Base-by-base conservation (phyloP, 441 rosid genomes). In the California macrophylla region DNA sequence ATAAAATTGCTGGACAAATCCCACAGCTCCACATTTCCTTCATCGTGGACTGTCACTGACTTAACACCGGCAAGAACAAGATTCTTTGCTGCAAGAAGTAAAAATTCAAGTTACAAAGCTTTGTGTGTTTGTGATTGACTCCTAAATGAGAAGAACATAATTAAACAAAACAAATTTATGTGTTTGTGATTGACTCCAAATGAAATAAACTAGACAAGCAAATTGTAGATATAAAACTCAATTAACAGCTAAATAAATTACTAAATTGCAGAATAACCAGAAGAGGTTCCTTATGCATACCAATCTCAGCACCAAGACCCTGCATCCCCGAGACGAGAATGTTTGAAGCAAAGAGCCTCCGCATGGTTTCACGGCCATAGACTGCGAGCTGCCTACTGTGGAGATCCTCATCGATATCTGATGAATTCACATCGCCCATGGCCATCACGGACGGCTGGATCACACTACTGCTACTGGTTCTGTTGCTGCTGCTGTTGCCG, bases 301-400 rank as follows among this genome's bases (percentile, higher is more conserved):
- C 97, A 60, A 92, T 88, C 86, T 92, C 97, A 1, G 87, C 96
- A 6, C 96, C 97, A 2, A 92, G 90, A 54, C 96, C 97, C 72
- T 86, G 92, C 81, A 92, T 80, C 77, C 97, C 97, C 0, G 97
- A 92, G 23, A 92, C 76, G 21, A 92, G 94, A 63, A 92, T 80
- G n/a, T 82, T 87, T 0, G 97, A 92, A 4, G 90, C 96, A 72
- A 92, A 92, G 62, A 92, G 92, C 32, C 91, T 84, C 9, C 92
- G 84, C 94, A 92, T 89, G 1, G 97, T 89, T 82, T 92, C 97
- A 12, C 97, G 94, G 18, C 97, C 97, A 23, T 92, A 92, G 24
- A 92, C 97, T 0, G 97, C 97, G 30, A 92, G 96, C 86, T 92
- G 97, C 47, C 97, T 79, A 82, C 97, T 92, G 79, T 92, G 96